These are phyloP conservation scores for Microbotryum intermedium DNA, from an alignment of 1,284 basidiomycete species.

Conservation along the genomic window DNA sequence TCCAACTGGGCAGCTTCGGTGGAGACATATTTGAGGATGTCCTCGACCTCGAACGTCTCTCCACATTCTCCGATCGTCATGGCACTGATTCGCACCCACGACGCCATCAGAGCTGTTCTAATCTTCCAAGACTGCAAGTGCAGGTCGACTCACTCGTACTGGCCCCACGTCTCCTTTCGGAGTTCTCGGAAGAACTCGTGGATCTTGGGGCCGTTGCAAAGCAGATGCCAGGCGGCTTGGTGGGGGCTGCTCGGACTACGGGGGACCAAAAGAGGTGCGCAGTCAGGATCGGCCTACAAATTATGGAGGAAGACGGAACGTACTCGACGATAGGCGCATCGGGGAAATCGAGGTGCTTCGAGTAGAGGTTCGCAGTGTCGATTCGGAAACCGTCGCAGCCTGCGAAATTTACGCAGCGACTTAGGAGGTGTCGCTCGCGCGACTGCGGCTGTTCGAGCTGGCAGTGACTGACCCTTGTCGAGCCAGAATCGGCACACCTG, in stretches of 20 bases:
- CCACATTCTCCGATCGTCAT: slow-evolving; percentile 63
- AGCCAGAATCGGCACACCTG: slow-evolving; percentile 66
- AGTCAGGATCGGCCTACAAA: too few species aligned
- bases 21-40: slow-evolving; percentile 48
- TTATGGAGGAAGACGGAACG: neutral
- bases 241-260: too few species aligned
- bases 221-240: neutral
- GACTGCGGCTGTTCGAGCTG: too few species aligned
- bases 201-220: slow-evolving; percentile 48
- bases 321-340: slow-evolving; percentile 33
- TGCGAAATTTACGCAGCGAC: slow-evolving; percentile 24
- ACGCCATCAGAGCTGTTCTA: neutral
- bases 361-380: slow-evolving; percentile 19
- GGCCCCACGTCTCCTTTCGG: slow-evolving; percentile 49
- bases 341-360: slow-evolving; percentile 29
- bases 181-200: slow-evolving; percentile 63
- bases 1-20: slow-evolving; percentile 53
- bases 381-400: slow-evolving; percentile 64
- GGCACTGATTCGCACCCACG: slow-evolving; percentile 32
- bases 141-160: slow-evolving; percentile 39
- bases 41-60: slow-evolving; percentile 43
- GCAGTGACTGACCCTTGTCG: slow-evolving; percentile 37
- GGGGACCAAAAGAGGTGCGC: too few species aligned
- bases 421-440: too few species aligned
- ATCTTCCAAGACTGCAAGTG: too few species aligned